Base-by-base conservation (phyloP, 2,329 filamentous ascomycete genomes). In the Cladosporium sp. region DNA sequence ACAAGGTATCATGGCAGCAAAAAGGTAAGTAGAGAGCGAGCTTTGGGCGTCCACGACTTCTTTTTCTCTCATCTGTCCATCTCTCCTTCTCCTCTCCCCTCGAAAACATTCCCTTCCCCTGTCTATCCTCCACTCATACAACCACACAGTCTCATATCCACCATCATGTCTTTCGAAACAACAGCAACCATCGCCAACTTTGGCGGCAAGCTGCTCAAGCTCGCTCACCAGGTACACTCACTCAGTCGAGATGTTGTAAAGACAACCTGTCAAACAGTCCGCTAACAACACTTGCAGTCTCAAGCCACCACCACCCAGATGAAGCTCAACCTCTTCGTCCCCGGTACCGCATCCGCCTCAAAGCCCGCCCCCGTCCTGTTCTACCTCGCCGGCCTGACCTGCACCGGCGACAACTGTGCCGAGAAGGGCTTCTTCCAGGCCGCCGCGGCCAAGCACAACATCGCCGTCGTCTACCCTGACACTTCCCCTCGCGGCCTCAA, bases 391-490 rank as follows among this genome's bases (percentile, higher is more conserved):
- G 93, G 93, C 45, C 78, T 99, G 54, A 97, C 93, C 54, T 99
- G 93, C 78, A 92, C 90, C 1, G 90, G 89, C 30, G 91, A 97
- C 61, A 85, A 85, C 61, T 82, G 81, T 68, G 80, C 82, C 2
- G 82, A 85, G 64, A 85, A 85, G 68, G 93, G 91, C 47, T 97
- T 96, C 78, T 88, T 99, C 72, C 91, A 96, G 68, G 83, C 86
- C 61, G 81, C 82, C 56, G 93, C 93, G 42, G 80, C 84, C 51
- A 77, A 84, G 62, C 85, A 84, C 67, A 88, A 88, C 64, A 88
- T 99, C 68, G 93, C 93, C n/a, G 74, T 99, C 51, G 80, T 96
- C 48, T 97, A 90, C 73, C 93, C 93, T 1, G 93, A 99, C 74
- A 99, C 93, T 17, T 95, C 88, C 51, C 93, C 93, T 51, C 83